A percentile compares a stretch with the other conserved stretches of the same genome.
phyloP scores from a whole-genome alignment of 495 filamentous ascomycete species.

The Penicillium roqueforti region DNA sequence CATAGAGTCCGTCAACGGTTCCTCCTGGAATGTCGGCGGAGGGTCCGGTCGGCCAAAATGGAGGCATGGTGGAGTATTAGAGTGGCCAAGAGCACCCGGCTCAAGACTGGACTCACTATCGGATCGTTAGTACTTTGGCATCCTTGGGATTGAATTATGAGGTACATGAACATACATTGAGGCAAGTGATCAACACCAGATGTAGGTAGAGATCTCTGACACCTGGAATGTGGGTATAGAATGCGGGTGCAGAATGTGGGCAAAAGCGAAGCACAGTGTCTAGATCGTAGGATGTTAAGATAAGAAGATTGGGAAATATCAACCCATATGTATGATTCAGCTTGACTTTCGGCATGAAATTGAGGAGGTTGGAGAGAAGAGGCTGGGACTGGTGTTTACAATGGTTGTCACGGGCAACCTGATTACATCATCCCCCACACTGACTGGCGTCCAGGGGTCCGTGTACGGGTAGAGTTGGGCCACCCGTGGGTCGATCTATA shows the following conservation, averaged over 20 bases:
- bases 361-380: slow-evolving; percentile 46
- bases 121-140: slow-evolving; percentile 12
- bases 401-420: slow-evolving; percentile 23
- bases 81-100: slow-evolving; percentile 39
- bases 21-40: slow-evolving; percentile 27
- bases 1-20: slow-evolving; percentile 8
- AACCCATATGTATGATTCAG: slow-evolving; percentile 13
- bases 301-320: slow-evolving; percentile 7
- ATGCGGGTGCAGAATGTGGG: slow-evolving; percentile 2
- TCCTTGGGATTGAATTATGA: not conserved
- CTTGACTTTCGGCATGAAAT: slow-evolving; percentile 21
- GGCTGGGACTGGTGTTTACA: slow-evolving; percentile 38
- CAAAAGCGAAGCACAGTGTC: not conserved
- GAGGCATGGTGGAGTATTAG: slow-evolving; percentile 29
- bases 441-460: not conserved
- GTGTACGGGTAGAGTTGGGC: not conserved
- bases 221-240: slow-evolving; percentile 10
- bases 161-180: slow-evolving; percentile 11
- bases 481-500: slow-evolving; percentile 10
- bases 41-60: slow-evolving; percentile 24
- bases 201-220: slow-evolving; percentile 5
- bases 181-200: slow-evolving; percentile 10
- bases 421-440: slow-evolving; percentile 7
- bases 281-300: slow-evolving; percentile 2
- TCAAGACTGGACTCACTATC: slow-evolving; percentile 33